phyloP scores from a whole-genome alignment of 202 grass and related monocot genomes.

The Setaria viridis region DNA sequence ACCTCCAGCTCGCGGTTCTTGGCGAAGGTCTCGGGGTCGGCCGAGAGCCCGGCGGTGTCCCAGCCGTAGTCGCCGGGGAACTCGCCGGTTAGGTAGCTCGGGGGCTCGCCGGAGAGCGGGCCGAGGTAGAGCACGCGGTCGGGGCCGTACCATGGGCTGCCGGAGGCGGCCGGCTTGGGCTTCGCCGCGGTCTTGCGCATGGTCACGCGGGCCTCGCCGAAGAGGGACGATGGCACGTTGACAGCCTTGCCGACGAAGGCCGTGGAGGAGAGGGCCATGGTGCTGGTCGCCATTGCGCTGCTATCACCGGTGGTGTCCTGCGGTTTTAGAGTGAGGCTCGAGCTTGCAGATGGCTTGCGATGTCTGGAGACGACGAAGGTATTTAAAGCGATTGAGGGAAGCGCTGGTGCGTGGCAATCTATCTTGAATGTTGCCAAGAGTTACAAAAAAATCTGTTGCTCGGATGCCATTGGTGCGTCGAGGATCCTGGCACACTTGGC shows the following conservation, averaged over 20 bases:
- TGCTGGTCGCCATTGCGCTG: conserved; percentile 47
- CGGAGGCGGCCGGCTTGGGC: conserved; percentile 51
- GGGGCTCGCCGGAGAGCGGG: conserved; percentile 68
- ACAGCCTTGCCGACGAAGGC: conserved; percentile 54
- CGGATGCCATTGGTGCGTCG: conserved; percentile 31
- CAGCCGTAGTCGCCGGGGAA: conserved; percentile 78
- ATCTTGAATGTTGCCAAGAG: not conserved
- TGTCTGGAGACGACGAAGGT: not conserved
- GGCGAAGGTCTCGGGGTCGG: conserved; percentile 72
- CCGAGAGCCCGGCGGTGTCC: conserved; percentile 66
- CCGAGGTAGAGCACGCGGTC: conserved; percentile 72
- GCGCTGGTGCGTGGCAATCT: not conserved
- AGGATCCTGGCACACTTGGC: conserved; percentile 24
- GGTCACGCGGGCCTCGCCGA: conserved; percentile 55
- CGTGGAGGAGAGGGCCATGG: conserved; percentile 63
- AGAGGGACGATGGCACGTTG: conserved; percentile 14
- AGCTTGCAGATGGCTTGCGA: conserved; percentile 41
- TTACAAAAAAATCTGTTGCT: conserved; percentile 32
- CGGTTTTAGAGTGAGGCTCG: not conserved
- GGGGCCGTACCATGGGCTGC: conserved; percentile 70
- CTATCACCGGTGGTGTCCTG: conserved; percentile 1
- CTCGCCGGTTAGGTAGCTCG: conserved; percentile 69
- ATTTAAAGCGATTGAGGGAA: conserved; percentile 47
- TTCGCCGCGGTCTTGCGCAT: conserved; percentile 62
- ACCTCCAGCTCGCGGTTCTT: conserved; percentile 83